Evolutionary conservation across 106 monocot species (phyloP), one percentile per base, ranked within the genome.

Genomic region (Dendrobium huoshanense): DNA sequence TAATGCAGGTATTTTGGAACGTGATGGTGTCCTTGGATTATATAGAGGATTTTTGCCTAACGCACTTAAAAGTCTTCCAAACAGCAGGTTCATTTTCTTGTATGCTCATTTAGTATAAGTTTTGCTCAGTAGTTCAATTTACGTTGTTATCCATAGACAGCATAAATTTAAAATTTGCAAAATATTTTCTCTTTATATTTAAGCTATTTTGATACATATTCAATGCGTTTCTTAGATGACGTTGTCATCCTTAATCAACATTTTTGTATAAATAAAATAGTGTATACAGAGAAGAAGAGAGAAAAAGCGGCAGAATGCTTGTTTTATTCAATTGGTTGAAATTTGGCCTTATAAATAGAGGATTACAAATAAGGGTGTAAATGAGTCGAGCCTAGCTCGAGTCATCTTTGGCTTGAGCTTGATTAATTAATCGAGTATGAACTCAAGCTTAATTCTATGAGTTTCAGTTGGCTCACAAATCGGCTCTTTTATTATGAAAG

Each of bases 21-120:
- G 92, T 45, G 97, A 94, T 85, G 97, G 97, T 19, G 5, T 94
- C 17, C 16, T 88, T 80, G 97, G 97, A 77, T 82, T 97, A 47
- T 97, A 97, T 72, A 85, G 97, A 80, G 97, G 97, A 61, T 97
- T 97, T 75, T 82, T 97, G 45, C 97, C 97, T 37, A 94, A 94
- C 88, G 91, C 94, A 73, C 72, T 97, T 73, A 97, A 97, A 88
- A 97, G 64, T 78, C 80, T 97, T 54, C 97, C 97, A 79, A 97
- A 91, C 72, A 97, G 92, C 97, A 97, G 97, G 97, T 97, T 10
- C 13, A 45, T 47, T 81, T 86, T 37, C 73, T 44, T 70, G 48
- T 22, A 51, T 49, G 22, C 20, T 78, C 1, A 20, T 15, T 18
- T 58, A 20, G 41, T 77, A 22, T 43, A 65, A n/a, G 0, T 82